Conservation (phyloP, 768 basidiomycete species). For the Mycena metata region DNA sequence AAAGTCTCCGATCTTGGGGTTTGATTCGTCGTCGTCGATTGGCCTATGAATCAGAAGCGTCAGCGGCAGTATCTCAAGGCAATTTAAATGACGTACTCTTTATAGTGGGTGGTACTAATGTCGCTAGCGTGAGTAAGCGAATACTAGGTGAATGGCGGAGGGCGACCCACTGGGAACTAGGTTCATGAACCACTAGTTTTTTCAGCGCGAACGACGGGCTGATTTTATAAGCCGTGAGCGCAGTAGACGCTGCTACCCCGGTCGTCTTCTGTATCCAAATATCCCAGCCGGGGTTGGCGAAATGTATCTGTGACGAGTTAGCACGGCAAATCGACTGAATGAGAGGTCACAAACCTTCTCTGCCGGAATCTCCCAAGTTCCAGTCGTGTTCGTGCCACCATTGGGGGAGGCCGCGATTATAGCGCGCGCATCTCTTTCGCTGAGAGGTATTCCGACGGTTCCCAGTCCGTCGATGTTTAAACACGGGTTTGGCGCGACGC, state of each 20-base stretch:
- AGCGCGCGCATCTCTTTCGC: slow-evolving; percentile 47
- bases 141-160: too few relatives aligned
- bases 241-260: slow-evolving; percentile 22
- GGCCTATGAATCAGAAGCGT: slow-evolving; percentile 11
- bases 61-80: not conserved
- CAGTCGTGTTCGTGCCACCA: slow-evolving; percentile 1
- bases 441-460: slow-evolving; percentile 54
- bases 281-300: slow-evolving; percentile 36
- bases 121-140: not conserved
- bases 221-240: slow-evolving; percentile 16
- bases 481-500: slow-evolving; percentile 53
- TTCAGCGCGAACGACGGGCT: slow-evolving; percentile 17
- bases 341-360: slow-evolving; percentile 24
- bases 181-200: slow-evolving; percentile 32
- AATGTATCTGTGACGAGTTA: slow-evolving; percentile 28
- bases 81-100: slow-evolving; percentile 21
- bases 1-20: slow-evolving; percentile 33
- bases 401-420: slow-evolving; percentile 42
- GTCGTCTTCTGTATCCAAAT: slow-evolving; percentile 31
- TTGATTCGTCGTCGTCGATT: slow-evolving; percentile 26
- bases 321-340: not conserved
- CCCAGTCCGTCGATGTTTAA: slow-evolving; percentile 54
- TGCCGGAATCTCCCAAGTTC: slow-evolving; percentile 29
- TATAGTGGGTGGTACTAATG: slow-evolving; percentile 9
- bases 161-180: slow-evolving; percentile 14